A percentile compares a stretch with the other conserved stretches of the same genome.
These are phyloP conservation scores for Debaryomyces maramus DNA, from an alignment of 805 yeast species.

Conservation along the genomic window DNA sequence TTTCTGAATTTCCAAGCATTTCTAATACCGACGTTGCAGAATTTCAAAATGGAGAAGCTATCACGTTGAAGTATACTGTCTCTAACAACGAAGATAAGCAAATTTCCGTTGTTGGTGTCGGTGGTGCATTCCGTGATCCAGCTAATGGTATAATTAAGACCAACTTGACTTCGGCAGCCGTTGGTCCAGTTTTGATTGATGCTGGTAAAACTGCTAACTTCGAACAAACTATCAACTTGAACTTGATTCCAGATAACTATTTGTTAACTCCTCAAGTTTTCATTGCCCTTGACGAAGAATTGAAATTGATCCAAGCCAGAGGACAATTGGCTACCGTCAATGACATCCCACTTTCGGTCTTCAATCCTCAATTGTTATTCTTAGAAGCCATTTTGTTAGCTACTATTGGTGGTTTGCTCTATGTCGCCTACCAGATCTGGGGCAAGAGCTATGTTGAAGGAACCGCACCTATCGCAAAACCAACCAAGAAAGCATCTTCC, in stretches of 20 bases:
- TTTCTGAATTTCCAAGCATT: conserved; percentile 46
- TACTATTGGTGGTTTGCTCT: conserved; percentile 51
- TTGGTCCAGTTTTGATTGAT: conserved; percentile 58
- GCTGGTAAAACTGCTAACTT: conserved; percentile 52
- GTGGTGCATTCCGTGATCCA: conserved; percentile 63
- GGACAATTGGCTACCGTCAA: conserved; percentile 56
- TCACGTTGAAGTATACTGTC: conserved; percentile 52
- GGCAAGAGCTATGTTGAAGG: conserved; percentile 47
- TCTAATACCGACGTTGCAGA: conserved; percentile 42
- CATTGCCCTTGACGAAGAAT: conserved; percentile 48
- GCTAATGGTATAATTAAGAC: conserved; percentile 50
- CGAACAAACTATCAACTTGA: conserved; percentile 60
- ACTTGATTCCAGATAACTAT: conserved; percentile 57
- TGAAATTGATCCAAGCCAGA: conserved; percentile 57
- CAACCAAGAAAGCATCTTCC: conserved; percentile 27
- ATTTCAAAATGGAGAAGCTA: conserved; percentile 50
- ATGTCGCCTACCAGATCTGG: conserved; percentile 44
- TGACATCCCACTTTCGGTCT: conserved; percentile 67
- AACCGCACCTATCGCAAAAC: conserved; percentile 30
- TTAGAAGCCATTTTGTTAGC: conserved; percentile 55
- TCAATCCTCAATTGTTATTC: conserved; percentile 70
- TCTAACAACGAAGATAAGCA: conserved; percentile 54
- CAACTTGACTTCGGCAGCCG: conserved; percentile 62
- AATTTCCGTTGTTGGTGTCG: conserved; percentile 59
- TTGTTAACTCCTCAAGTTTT: conserved; percentile 60